Evolutionary conservation across 306 rosid species (phyloP), one percentile per base, ranked within the genome.

Genomic region (Cyclanthera cordifolia): DNA sequence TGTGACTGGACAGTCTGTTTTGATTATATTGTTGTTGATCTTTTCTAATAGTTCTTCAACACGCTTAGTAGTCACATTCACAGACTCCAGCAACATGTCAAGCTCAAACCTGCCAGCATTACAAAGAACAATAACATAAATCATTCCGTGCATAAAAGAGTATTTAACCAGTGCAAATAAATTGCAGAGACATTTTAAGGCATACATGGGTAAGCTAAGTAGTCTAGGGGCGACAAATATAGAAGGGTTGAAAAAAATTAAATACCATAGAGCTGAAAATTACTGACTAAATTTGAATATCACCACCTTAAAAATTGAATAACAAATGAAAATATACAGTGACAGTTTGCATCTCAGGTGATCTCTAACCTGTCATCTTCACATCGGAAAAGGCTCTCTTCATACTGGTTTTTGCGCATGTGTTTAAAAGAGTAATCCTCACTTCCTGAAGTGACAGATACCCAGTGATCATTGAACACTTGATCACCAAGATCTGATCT

Each of bases 401-500:
- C 99, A 52, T 93, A 93, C 72, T 93, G 99, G 83, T 93, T 93
- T 76, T 87, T 84, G 68, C 96, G 95, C 96, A 93, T 93, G 75
- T 93, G 98, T 68, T 93, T 93, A 75, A 93, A 93, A 79, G 99
- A 93, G 82, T 90, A 93, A 80, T 93, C 99, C 86, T 93, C 99
- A 78, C 99, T 90, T 75, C 99, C 99, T 34, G 99, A 93, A 70
- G 99, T 93, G 76, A 93, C 99, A 66, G 99, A 93, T 49, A 93
- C 99, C 99, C 99, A 93, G 49, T 83, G 87, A 76, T 93, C 99
- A 78, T 94, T 94, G 87, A 94, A 79, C 13, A 94, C 96, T 77
- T 85, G 95, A 59, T 86, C 86, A 67, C 96, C 96, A 79, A 88
- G 86, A 58, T 85, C 91, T 70, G 97, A 80, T 81, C 97, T 88